Conservation (phyloP, 2,329 filamentous ascomycete species). For the Clarireedia monteithiana region DNA sequence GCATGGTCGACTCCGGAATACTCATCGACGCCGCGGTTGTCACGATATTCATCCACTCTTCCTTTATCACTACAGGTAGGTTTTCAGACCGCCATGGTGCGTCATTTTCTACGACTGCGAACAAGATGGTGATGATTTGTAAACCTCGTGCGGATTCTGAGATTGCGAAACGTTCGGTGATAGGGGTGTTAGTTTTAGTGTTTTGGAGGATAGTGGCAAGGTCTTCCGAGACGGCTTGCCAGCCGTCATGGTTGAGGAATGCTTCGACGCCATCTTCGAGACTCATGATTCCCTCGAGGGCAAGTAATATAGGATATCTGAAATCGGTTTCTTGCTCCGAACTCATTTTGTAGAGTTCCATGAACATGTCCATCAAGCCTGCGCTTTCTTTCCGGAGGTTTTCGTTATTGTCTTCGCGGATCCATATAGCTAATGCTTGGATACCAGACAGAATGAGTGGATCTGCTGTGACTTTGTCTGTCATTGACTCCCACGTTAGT, state of each 20-base stretch:
- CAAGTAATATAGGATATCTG: constrained; percentile 48
- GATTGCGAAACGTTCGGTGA: constrained; percentile 14
- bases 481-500: constrained; percentile 50
- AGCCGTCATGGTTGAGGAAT: constrained; percentile 46
- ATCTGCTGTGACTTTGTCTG: constrained; percentile 42
- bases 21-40: constrained; percentile 38
- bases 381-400: constrained; percentile 39
- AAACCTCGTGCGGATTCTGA: constrained; percentile 40
- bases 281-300: constrained; percentile 49
- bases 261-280: constrained; percentile 32
- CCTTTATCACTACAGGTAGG: constrained; percentile 28
- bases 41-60: constrained; percentile 51
- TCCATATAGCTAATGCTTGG: constrained; percentile 53
- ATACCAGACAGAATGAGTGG: constrained; percentile 52
- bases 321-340: constrained; percentile 38
- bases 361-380: constrained; percentile 54
- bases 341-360: constrained; percentile 48
- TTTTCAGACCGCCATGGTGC: constrained; percentile 24
- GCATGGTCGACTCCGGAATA: constrained; percentile 7
- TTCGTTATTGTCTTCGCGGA: constrained; percentile 61
- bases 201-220: constrained; percentile 36
- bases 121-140: constrained; percentile 48
- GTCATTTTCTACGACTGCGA: constrained; percentile 43
- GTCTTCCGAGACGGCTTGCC: constrained; percentile 45
- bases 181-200: constrained; percentile 1